These are phyloP conservation scores for Leccinum truebloodii DNA, from an alignment of 768 basidiomycete species.

Conservation along the genomic window DNA sequence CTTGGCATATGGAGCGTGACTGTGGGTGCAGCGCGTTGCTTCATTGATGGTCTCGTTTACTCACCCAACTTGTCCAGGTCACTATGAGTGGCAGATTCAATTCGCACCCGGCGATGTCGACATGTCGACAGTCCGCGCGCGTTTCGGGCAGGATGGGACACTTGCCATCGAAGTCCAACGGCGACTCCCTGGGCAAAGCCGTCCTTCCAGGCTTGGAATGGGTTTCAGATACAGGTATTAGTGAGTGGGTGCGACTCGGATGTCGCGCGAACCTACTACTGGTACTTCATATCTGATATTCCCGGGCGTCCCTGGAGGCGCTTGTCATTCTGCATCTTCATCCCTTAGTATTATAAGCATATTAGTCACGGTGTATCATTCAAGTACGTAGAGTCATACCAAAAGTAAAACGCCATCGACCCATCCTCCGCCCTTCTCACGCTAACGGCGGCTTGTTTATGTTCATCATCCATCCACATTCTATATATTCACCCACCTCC, in stretches of 20 bases:
- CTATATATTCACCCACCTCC: conserved; percentile 14
- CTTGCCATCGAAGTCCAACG: conserved; percentile 49
- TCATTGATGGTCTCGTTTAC: conserved; percentile 3
- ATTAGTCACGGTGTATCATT: conserved; percentile 22
- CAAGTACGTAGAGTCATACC: conserved; percentile 21
- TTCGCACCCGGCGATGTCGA: conserved; percentile 58
- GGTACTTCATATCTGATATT: conserved; percentile 6
- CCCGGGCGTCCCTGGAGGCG: conserved; percentile 1
- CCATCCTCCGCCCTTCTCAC: conserved; percentile 6
- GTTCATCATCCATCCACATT: not conserved
- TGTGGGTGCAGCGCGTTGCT: conserved; percentile 42
- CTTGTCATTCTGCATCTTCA: conserved; percentile 7
- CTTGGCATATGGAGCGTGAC: conserved; percentile 60
- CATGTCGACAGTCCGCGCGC: conserved; percentile 52
- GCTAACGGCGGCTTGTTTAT: not conserved
- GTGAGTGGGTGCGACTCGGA: conserved; percentile 3
- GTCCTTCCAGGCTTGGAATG: conserved; percentile 27
- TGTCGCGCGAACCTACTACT: conserved; percentile 1
- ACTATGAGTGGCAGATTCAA: conserved; percentile 61
- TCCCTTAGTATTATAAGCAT: conserved; percentile 22
- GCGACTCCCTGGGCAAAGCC: conserved; percentile 27
- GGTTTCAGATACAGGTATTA: conserved; percentile 32
- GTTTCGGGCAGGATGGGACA: conserved; percentile 45
- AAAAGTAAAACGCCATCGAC: conserved; percentile 7
- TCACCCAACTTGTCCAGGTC: conserved; percentile 38